A percentile compares a stretch with the other conserved stretches of the same genome.
Evolutionary conservation across 192 early-diverging fungal genomes (phyloP).

Genomic region (Entophlyctis helioformis): DNA sequence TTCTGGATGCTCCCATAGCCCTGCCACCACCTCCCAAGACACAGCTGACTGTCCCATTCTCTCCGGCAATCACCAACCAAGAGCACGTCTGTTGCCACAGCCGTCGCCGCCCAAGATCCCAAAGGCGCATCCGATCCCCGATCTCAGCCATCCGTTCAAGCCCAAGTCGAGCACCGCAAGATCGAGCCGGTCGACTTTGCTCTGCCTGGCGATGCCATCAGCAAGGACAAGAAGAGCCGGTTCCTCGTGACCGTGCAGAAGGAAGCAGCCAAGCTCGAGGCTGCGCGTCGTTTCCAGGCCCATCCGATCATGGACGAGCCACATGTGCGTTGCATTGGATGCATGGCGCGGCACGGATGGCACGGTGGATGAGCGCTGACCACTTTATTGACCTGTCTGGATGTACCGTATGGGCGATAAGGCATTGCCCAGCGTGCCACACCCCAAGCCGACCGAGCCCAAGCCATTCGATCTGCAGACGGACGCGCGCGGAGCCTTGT

Average conservation of each 20-base stretch:
- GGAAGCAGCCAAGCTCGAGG: conserved; percentile 23
- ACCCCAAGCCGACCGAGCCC: conserved; percentile 30
- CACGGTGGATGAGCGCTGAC: not conserved
- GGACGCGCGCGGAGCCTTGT: conserved; percentile 32
- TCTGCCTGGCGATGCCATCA: conserved; percentile 52
- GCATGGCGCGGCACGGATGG: not conserved
- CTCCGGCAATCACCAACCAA: conserved; percentile 28
- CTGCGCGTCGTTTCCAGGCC: conserved; percentile 35
- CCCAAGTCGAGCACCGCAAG: conserved; percentile 21
- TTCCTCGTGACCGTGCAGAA: conserved; percentile 31
- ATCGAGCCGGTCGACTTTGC: conserved; percentile 23
- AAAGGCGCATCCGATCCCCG: conserved; percentile 33
- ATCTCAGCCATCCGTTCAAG: conserved; percentile 4
- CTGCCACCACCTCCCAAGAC: conserved; percentile 1
- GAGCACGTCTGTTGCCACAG: conserved; percentile 2
- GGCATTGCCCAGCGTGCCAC: conserved; percentile 25
- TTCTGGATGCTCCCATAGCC: conserved; percentile 9
- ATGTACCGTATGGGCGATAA: not conserved
- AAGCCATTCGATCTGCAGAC: conserved; percentile 50
- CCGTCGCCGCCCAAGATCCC: conserved; percentile 14
- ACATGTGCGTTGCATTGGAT: conserved; percentile 12
- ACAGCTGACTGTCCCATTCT: conserved; percentile 27
- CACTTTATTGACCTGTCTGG: not conserved
- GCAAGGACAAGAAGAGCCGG: conserved; percentile 34
- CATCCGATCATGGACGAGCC: conserved; percentile 34